A percentile compares a stretch with the other conserved stretches of the same genome.
Conservation (phyloP, 345 rosid species). For the Reutealis trisperma region DNA sequence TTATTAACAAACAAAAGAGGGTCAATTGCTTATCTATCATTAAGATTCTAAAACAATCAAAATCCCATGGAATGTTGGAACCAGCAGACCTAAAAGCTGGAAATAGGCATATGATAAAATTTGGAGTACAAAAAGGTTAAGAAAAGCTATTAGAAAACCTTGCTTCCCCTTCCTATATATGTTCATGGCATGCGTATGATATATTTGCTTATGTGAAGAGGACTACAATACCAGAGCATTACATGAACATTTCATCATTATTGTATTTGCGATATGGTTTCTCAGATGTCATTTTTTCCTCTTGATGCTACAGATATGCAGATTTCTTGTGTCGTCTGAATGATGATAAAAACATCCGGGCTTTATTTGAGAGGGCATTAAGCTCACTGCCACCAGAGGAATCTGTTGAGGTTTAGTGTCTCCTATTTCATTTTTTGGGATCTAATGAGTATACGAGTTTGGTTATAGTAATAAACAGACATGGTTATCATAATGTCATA, state of each 20-base stretch:
- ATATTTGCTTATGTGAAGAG: background rate
- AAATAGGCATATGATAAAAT: too few species aligned
- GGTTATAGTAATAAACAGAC: background rate
- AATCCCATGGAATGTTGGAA: too few species aligned
- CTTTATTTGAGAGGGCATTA: constrained; percentile 91
- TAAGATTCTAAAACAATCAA: too few species aligned
- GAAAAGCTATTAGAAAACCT: too few species aligned
- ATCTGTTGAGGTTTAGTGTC: constrained; percentile 75
- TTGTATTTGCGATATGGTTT: background rate
- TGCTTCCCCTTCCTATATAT: background rate
- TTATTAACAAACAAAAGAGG: too few species aligned
- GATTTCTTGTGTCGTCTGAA: constrained; percentile 91
- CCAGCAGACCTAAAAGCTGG: too few species aligned
- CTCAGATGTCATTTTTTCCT: background rate
- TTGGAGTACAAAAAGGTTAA: too few species aligned
- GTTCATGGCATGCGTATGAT: background rate
- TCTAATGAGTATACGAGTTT: background rate
- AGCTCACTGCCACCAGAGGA: constrained; percentile 83
- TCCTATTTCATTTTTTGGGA: background rate
- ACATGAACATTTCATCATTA: background rate
- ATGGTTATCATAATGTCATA: background rate
- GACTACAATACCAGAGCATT: background rate
- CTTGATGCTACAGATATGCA: constrained; percentile 63
- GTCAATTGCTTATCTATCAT: too few species aligned
- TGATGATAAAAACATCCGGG: constrained; percentile 91